Conservation (phyloP, 805 yeast species). For the Helenozyma rhizophorensis region DNA sequence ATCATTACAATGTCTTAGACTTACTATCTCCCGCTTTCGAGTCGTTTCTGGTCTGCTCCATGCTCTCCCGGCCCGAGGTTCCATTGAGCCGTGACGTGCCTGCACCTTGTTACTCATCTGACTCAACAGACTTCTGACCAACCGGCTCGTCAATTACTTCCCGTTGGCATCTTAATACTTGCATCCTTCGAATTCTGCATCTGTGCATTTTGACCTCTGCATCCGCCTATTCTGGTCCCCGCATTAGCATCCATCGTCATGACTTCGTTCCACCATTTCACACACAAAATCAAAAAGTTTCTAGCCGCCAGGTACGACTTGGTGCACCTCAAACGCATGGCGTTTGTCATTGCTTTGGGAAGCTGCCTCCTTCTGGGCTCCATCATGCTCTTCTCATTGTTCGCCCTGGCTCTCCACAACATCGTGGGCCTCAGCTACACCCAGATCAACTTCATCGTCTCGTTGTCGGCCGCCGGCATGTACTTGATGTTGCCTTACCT, state of each 20-base stretch:
- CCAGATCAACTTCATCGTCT: slow-evolving; percentile 65
- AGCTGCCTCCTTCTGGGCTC: slow-evolving; percentile 80
- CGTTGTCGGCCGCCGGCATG: slow-evolving; percentile 73
- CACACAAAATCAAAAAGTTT: slow-evolving; percentile 41
- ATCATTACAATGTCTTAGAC: no score
- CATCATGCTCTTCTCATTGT: slow-evolving; percentile 75
- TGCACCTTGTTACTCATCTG: no score
- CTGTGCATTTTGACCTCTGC: background rate
- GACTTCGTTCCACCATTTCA: slow-evolving; percentile 21
- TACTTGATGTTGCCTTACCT: slow-evolving; percentile 78
- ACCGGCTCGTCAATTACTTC: no score
- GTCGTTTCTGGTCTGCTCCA: no score
- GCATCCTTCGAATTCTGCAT: background rate
- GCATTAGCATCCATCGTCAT: slow-evolving; percentile 2
- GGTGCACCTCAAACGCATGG: slow-evolving; percentile 38
- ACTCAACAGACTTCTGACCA: no score
- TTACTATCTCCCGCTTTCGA: no score
- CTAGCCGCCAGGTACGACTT: slow-evolving; percentile 41
- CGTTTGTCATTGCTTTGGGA: slow-evolving; percentile 54
- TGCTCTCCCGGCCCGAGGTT: no score
- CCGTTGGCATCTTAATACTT: no score
- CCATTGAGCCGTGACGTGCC: no score
- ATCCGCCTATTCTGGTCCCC: background rate
- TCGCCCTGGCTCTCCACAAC: slow-evolving; percentile 62
- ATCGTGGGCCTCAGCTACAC: slow-evolving; percentile 61